These are phyloP conservation scores for Glarea lozoyensis DNA, from an alignment of 495 filamentous ascomycete genomes.

Conservation along the genomic window DNA sequence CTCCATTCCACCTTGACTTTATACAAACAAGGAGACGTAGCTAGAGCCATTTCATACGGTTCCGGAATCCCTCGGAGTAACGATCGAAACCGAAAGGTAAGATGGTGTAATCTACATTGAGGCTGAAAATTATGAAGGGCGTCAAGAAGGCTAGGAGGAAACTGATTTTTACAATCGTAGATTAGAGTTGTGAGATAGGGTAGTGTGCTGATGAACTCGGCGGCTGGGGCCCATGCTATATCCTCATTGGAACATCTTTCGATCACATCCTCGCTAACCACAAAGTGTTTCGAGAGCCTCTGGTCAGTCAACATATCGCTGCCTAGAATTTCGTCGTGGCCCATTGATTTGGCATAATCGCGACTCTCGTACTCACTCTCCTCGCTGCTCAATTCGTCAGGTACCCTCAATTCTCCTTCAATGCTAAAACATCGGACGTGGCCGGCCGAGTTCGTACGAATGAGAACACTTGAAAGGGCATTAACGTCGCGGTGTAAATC, in stretches of 20 bases:
- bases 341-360: not conserved
- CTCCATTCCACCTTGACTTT: not conserved
- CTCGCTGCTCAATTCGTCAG: not conserved
- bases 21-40: not conserved
- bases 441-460: not conserved
- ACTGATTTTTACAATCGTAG: conserved; percentile 1
- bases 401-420: not conserved
- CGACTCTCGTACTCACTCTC: not conserved
- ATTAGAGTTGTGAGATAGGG: not conserved
- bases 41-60: not conserved
- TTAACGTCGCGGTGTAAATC: conserved; percentile 1
- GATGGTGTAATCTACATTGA: not conserved
- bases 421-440: conserved; percentile 3
- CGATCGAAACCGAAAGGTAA: not conserved
- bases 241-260: conserved; percentile 1
- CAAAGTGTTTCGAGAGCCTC: not conserved
- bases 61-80: not conserved
- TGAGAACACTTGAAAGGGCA: not conserved
- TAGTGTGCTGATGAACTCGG: not conserved
- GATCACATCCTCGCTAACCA: not conserved
- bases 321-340: not conserved
- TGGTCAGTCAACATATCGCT: not conserved
- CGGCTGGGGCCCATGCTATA: not conserved
- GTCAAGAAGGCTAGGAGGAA: not conserved
- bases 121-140: not conserved